A percentile compares a stretch with the other conserved stretches of the same genome.
Conservation (phyloP, 2,329 filamentous ascomycete genomes). For the Parascedosporium putredinis region DNA sequence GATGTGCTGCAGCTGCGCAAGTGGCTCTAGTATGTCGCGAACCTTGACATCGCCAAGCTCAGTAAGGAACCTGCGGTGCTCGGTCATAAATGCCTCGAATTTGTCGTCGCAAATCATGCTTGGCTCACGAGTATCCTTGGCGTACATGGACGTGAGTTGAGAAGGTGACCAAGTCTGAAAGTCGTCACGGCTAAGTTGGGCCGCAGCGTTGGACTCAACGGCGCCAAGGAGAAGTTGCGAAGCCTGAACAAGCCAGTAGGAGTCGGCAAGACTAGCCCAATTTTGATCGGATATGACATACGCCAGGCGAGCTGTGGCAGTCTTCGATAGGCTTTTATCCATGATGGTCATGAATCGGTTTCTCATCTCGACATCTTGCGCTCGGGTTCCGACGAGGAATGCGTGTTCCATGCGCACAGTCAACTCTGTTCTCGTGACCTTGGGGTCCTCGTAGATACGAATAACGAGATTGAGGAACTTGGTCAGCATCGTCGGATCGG, state of each 20-base stretch:
- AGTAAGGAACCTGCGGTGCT: conserved; percentile 71
- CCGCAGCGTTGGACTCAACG: conserved; percentile 70
- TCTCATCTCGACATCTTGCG: conserved; percentile 90
- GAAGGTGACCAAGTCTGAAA: conserved; percentile 69
- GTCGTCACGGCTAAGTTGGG: conserved; percentile 74
- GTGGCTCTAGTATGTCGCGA: conserved; percentile 78
- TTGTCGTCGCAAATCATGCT: conserved; percentile 70
- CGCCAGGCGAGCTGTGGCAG: conserved; percentile 75
- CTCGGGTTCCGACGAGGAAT: conserved; percentile 89
- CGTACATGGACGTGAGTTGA: conserved; percentile 61
- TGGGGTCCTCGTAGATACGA: conserved; percentile 94
- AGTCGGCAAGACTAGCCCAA: conserved; percentile 90
- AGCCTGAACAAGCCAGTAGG: conserved; percentile 94
- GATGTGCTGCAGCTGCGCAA: conserved; percentile 85
- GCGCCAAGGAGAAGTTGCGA: conserved; percentile 87
- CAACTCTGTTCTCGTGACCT: conserved; percentile 87
- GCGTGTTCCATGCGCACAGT: conserved; percentile 97
- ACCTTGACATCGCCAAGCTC: conserved; percentile 80
- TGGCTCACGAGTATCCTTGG: conserved; percentile 54
- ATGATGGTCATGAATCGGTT: conserved; percentile 96
- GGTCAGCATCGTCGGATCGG: conserved; percentile 74
- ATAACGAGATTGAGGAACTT: conserved; percentile 95
- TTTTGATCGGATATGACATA: conserved; percentile 90
- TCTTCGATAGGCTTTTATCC: conserved; percentile 86
- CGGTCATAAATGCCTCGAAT: conserved; percentile 67